Evolutionary conservation across 371 early-diverging fungal species (phyloP).

Genomic region (Saksenaea vasiformis): DNA sequence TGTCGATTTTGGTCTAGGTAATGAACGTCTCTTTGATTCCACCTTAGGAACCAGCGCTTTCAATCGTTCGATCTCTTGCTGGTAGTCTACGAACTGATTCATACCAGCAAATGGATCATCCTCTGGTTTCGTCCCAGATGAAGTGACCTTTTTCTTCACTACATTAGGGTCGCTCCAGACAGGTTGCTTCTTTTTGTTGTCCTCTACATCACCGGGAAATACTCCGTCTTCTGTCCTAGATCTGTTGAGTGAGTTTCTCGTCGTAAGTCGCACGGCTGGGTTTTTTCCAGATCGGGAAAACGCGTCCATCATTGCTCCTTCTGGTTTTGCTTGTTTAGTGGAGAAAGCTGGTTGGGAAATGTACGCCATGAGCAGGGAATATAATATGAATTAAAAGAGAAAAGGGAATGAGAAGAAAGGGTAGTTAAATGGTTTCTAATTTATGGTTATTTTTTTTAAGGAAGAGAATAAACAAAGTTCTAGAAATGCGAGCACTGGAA

Average conservation of each 20-base stretch:
- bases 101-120: conserved; percentile 52
- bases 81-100: conserved; percentile 45
- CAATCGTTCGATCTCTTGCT: conserved; percentile 48
- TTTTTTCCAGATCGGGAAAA: background rate
- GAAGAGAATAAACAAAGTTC: background rate
- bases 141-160: conserved; percentile 13
- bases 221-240: background rate
- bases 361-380: background rate
- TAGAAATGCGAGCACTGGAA: background rate
- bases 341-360: background rate
- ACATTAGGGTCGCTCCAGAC: conserved; percentile 20
- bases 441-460: background rate
- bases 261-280: background rate
- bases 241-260: background rate
- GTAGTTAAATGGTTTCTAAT: background rate
- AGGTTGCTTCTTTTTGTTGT: conserved; percentile 19
- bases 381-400: background rate
- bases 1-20: conserved; percentile 14
- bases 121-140: conserved; percentile 12
- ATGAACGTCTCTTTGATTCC: conserved; percentile 24
- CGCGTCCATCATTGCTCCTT: background rate
- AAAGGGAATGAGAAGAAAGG: background rate
- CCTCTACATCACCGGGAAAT: background rate
- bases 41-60: conserved; percentile 49
- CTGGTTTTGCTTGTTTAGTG: background rate